Conservation (phyloP, 106 monocot genomes). For the Agapanthus africanus region DNA sequence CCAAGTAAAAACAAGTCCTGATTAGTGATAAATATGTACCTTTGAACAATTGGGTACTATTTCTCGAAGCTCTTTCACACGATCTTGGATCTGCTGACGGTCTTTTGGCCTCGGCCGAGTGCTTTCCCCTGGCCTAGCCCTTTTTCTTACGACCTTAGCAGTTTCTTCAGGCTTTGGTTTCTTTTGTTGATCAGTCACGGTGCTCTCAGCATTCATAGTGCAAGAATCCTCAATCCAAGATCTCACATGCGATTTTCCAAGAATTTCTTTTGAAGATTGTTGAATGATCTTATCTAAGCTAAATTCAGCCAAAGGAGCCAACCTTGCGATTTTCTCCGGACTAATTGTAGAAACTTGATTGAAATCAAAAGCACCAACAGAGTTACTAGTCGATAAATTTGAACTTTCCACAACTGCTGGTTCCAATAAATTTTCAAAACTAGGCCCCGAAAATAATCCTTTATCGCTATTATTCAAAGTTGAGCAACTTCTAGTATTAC, state of each 20-base stretch:
- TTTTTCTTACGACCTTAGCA: constrained; percentile 53
- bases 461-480: constrained; percentile 20
- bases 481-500: constrained; percentile 14
- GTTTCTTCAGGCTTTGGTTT: constrained; percentile 29
- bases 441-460: constrained; percentile 25
- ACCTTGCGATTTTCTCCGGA: constrained; percentile 1
- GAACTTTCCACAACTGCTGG: constrained; percentile 18
- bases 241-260: constrained; percentile 10
- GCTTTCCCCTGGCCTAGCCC: constrained; percentile 89
- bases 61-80: constrained; percentile 85
- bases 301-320: constrained; percentile 12
- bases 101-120: constrained; percentile 89
- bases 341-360: constrained; percentile 16
- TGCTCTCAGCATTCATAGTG: constrained; percentile 43
- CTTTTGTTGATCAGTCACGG: constrained; percentile 36
- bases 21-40: constrained; percentile 27
- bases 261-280: constrained; percentile 15
- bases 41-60: constrained; percentile 88
- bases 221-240: constrained; percentile 48
- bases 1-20: too few relatives aligned
- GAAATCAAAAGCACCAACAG: constrained; percentile 9
- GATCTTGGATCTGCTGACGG: constrained; percentile 94
- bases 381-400: constrained; percentile 20
- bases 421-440: constrained; percentile 43
- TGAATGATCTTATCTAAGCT: constrained; percentile 18